Evolutionary conservation across 1,284 basidiomycete species (phyloP), one percentile per base, ranked within the genome.

Genomic region (Trichosporon sp.): DNA sequence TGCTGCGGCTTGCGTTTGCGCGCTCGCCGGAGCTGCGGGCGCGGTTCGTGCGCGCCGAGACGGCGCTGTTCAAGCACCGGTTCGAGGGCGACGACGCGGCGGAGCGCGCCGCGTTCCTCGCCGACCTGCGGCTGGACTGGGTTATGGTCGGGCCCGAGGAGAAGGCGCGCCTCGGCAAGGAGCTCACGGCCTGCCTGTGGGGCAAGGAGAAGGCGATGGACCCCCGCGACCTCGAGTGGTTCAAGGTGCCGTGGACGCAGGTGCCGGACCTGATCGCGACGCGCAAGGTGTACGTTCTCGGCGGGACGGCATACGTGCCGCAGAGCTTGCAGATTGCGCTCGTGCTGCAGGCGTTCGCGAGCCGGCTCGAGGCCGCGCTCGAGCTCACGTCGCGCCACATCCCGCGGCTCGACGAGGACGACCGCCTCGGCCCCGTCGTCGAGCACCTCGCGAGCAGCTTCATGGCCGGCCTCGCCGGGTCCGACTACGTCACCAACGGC

Each of bases 321-420:
- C 86, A 86, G 64, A 86, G 85, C 68, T 90, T 95, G 76, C 90
- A 94, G 81, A 90, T 92, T 15, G 94, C 91, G 76, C 89, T 99
- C 66, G 88, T 99, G 9, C 89, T 92, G 65, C 90, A 95, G 77
- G 94, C 93, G 75, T 99, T 97, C 78, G 88, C 92, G 71, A 84
- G 85, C 3, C 87, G 88, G 56, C 84, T 99, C n/a, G 88, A 89
- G 75, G 88, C 87, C 70, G 90, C 91, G 15, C 86, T 99, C 35
- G 91, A 96, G 92, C 80, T 89, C 74, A 98, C 96, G 11, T 90
- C 95, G 11, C 92, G 91, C 79, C 89, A 90, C 27, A 86, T 99
- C 4, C 95, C 95, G 0, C 88, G 93, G n/a, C 85, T 99, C 65
- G 96, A 99, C 76, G 96, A 98, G 82, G 97, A 99, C 79, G 92